Conservation (phyloP, 2,329 filamentous ascomycete species). For the Alternaria longipes region DNA sequence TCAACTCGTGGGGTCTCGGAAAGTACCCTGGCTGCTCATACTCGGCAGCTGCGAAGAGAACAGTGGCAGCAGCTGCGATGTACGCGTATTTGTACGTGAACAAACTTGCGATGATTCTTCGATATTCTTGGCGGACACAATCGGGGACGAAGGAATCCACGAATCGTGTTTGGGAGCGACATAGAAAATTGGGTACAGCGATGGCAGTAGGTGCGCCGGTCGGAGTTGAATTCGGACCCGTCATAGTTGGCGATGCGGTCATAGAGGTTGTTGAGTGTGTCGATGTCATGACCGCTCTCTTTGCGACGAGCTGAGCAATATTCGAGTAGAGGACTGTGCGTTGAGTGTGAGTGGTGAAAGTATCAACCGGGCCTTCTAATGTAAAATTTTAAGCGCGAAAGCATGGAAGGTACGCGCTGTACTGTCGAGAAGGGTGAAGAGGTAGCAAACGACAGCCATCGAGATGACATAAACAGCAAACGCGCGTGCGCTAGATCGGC, state of each 20-base stretch:
- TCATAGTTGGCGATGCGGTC: not conserved
- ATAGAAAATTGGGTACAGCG: not conserved
- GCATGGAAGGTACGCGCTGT: not conserved
- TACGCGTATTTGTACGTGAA: not conserved
- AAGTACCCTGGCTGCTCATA: conserved; percentile 14
- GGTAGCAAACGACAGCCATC: not conserved
- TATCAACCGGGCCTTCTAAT: not conserved
- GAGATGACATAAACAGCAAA: not conserved
- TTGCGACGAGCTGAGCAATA: not conserved
- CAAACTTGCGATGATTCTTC: not conserved
- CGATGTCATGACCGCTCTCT: not conserved
- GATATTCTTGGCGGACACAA: conserved; percentile 7
- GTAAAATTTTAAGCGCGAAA: not conserved
- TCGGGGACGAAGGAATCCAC: conserved; percentile 7
- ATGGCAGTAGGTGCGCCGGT: not conserved
- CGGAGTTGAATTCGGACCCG: not conserved
- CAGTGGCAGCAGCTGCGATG: not conserved
- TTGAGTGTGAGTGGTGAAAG: not conserved
- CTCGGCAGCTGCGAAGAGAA: conserved; percentile 8
- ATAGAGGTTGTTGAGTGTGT: not conserved
- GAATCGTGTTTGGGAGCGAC: not conserved
- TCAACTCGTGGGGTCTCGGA: conserved; percentile 3
- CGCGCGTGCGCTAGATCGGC: not conserved
- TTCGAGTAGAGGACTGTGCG: not conserved
- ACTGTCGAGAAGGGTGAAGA: not conserved